Evolutionary conservation across 768 basidiomycete species (phyloP).

Genomic region (Naganishia kalamii): DNA sequence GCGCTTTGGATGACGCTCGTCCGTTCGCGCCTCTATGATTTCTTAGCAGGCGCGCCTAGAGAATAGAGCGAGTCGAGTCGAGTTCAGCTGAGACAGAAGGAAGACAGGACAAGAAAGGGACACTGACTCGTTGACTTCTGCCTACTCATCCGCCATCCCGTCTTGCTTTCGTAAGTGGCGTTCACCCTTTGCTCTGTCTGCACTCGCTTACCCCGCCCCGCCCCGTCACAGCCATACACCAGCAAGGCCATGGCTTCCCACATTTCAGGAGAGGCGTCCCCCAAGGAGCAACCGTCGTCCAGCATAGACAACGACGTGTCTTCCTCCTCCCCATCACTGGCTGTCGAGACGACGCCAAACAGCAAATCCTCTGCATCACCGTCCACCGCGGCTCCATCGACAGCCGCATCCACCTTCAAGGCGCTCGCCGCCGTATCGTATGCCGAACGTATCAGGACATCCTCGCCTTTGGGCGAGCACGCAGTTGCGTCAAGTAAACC

Average conservation of each 20-base stretch:
- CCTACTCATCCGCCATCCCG: no score
- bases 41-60: no score
- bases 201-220: no score
- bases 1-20: no score
- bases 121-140: no score
- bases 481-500: background rate
- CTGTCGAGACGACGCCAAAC: background rate
- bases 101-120: no score
- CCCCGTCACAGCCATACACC: background rate
- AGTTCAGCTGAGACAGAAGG: background rate
- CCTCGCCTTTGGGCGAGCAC: background rate
- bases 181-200: no score
- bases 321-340: background rate
- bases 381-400: background rate
- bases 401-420: conserved; percentile 6
- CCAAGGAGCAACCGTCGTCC: background rate
- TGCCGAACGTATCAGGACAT: conserved; percentile 4
- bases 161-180: no score
- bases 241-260: background rate
- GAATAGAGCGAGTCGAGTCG: no score
- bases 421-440: background rate
- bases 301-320: background rate
- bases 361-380: background rate
- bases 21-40: no score
- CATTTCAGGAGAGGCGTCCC: background rate